phyloP scores from a whole-genome alignment of 108 stramenopile species.

The Phaeodactylum tricornutum region DNA sequence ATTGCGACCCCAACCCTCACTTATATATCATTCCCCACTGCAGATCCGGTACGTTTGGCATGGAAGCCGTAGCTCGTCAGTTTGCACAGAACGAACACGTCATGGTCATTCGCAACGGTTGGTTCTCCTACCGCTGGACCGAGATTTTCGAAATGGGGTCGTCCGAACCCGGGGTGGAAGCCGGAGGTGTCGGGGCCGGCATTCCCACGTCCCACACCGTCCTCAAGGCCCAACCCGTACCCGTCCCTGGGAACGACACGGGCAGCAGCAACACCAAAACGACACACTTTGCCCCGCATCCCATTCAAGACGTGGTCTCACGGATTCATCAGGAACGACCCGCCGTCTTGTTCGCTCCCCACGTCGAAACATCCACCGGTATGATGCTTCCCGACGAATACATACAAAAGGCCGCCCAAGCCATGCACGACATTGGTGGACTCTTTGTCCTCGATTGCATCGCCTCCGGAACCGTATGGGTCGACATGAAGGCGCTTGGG shows the following conservation, averaged over 20 bases:
- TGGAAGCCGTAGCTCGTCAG: slow-evolving; percentile 88
- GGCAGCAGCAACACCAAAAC: slow-evolving; percentile 14
- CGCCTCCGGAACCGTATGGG: slow-evolving; percentile 86
- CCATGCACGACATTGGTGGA: slow-evolving; percentile 80
- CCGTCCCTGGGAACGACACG: not conserved
- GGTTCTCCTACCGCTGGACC: slow-evolving; percentile 90
- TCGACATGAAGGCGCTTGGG: slow-evolving; percentile 87
- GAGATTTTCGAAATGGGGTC: slow-evolving; percentile 91
- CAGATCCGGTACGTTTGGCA: slow-evolving; percentile 79
- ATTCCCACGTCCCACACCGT: slow-evolving; percentile 75
- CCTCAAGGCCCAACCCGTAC: slow-evolving; percentile 59
- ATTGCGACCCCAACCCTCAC: too few species aligned
- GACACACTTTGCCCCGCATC: slow-evolving; percentile 66
- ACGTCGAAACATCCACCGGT: slow-evolving; percentile 88
- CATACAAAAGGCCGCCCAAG: slow-evolving; percentile 63
- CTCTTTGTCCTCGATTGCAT: slow-evolving; percentile 90
- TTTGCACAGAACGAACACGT: slow-evolving; percentile 86
- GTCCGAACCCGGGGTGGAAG: too few species aligned
- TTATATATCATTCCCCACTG: slow-evolving; percentile 4
- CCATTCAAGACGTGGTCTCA: slow-evolving; percentile 78
- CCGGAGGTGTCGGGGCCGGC: too few species aligned
- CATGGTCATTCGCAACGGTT: slow-evolving; percentile 89
- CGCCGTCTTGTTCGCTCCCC: slow-evolving; percentile 76
- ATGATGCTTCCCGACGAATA: slow-evolving; percentile 90
- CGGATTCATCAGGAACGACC: slow-evolving; percentile 77